Evolutionary conservation across 495 filamentous ascomycete genomes (phyloP), one percentile per base, ranked within the genome.

Genomic region (Viridothelium virens): DNA sequence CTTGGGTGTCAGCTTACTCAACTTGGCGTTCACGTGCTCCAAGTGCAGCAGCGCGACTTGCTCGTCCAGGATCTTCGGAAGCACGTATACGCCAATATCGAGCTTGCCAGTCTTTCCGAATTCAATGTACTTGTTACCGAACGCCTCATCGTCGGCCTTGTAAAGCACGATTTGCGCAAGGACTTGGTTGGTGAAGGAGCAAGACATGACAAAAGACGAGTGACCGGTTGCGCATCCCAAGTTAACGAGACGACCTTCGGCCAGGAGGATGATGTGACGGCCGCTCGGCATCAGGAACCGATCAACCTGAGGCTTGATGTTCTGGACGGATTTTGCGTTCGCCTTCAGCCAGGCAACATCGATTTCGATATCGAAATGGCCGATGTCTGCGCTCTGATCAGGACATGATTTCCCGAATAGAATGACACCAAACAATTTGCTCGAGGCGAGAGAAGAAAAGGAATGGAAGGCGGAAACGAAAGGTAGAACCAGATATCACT

Each of bases 181-280:
- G 70, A 97, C 94, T 85, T 98, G 94, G 87, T 98, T 98, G 83
- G 93, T 96, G 89, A 98, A 98, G 68, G 92, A 97, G 90, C 94
- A 98, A 70, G 91, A 96, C 94, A 98, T 97, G 85, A 98, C 94
- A 82, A 98, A 98, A 61, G 93, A 97, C 72, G 92, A 96, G 89
- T 98, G 94, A 68, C 94, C 94, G 67, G 94, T 98, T 75, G 94
- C 94, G 81, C 94, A 98, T 78, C 94, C 94, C 65, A 98, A 84
- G 85, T 98, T 98, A 81, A 98, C 95, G 65, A 98, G 89, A 83
- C 94, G 93, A 71, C 94, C 94, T 81, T 98, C 94, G 70, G 94
- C 94, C 66, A 98, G 87, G 68, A 98, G 92, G 77, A 98, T 95
- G 84, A 98, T 91, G 84, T 97, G 89, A 74, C 90, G 88, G 81